These are phyloP conservation scores for Beauveria scarabaeidicola DNA, from an alignment of 2,329 filamentous ascomycete genomes.

Conservation along the genomic window DNA sequence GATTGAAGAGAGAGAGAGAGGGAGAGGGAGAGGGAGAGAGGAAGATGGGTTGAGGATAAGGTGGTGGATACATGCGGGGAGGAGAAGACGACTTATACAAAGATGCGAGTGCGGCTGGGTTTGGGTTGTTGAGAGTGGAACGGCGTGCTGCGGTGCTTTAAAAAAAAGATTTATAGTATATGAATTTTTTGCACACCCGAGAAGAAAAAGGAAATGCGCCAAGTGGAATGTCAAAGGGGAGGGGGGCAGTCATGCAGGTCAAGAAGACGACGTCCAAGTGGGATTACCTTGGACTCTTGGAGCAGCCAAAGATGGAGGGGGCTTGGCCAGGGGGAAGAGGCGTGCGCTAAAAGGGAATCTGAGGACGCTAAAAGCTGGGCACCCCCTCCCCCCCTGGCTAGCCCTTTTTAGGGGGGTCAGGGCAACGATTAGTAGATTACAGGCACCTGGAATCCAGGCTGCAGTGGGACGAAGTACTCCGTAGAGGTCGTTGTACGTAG, in stretches of 20 bases:
- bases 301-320: no score
- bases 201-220: background rate
- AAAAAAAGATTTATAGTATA: no score
- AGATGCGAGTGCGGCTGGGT: conserved; percentile 10
- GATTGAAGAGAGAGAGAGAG: background rate
- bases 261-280: background rate
- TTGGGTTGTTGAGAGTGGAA: conserved; percentile 4
- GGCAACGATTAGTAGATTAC: no score
- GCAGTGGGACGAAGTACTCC: no score
- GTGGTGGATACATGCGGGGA: conserved; percentile 12
- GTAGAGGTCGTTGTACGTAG: no score
- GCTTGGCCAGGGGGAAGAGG: no score
- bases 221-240: background rate
- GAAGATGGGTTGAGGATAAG: background rate
- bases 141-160: background rate
- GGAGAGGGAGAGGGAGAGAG: background rate
- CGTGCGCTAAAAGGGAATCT: no score
- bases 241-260: background rate
- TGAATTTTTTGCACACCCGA: background rate
- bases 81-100: conserved; percentile 10
- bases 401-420: no score
- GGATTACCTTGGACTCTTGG: no score
- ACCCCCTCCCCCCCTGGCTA: no score
- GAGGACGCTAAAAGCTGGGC: no score
- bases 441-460: no score